Percentiles rank a stretch among this genome's conserved stretches.
Evolutionary conservation across 192 early-diverging fungal genomes (phyloP).

Genomic region (Gryganskiella cystojenkinii): DNA sequence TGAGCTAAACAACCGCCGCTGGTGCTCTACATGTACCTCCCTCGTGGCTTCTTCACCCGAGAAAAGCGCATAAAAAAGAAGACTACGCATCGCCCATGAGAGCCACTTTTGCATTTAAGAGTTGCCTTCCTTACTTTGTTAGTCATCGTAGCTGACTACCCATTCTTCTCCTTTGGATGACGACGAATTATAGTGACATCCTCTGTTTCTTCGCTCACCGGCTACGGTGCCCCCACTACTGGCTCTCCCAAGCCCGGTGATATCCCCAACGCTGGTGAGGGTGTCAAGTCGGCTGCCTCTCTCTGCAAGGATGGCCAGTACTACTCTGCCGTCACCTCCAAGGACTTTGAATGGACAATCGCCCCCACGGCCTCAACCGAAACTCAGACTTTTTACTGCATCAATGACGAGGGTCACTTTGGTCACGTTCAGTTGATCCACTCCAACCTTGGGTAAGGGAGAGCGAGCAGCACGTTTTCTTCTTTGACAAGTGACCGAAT

Average conservation of each 20-base stretch:
- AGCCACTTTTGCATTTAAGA: background rate
- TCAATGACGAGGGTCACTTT: constrained; percentile 76
- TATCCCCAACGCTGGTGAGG: constrained; percentile 45
- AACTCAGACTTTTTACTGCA: constrained; percentile 89
- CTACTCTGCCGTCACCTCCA: constrained; percentile 59
- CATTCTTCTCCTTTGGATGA: background rate
- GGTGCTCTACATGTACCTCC: no score
- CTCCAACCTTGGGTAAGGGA: constrained; percentile 78
- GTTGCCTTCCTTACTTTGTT: no score
- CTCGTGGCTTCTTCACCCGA: no score
- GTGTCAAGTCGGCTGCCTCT: constrained; percentile 46
- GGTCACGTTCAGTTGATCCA: constrained; percentile 93
- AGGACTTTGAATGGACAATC: constrained; percentile 77
- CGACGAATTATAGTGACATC: constrained; percentile 10
- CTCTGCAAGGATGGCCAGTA: constrained; percentile 55
- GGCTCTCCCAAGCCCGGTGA: constrained; percentile 38
- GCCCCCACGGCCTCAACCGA: constrained; percentile 85
- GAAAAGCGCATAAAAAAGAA: background rate
- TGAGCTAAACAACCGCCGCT: no score
- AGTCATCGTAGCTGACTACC: background rate
- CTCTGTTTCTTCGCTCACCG: constrained; percentile 29
- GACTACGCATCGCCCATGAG: background rate
- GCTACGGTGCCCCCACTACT: constrained; percentile 20
- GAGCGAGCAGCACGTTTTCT: no score
- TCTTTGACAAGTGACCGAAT: no score